A percentile compares a stretch with the other conserved stretches of the same genome.
Conservation (phyloP, 805 yeast genomes). For the Kodamaea hsintzibuensis region DNA sequence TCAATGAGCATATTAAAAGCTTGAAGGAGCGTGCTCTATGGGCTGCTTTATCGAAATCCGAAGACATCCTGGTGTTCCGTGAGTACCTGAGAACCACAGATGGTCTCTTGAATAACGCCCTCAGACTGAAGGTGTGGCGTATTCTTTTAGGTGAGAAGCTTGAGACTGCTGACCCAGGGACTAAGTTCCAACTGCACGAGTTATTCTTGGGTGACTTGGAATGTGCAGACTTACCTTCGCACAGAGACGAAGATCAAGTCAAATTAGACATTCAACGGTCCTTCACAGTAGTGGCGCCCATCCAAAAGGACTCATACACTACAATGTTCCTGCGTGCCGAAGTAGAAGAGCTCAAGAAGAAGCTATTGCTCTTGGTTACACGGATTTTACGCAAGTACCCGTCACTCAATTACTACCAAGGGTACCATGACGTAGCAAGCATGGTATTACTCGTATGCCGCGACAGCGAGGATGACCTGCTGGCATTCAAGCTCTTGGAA, state of each 20-base stretch:
- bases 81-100: slow-evolving; percentile 45
- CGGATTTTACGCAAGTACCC: slow-evolving; percentile 63
- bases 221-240: slow-evolving; percentile 37
- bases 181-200: neutral
- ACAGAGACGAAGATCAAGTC: slow-evolving; percentile 78
- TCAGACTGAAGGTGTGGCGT: slow-evolving; percentile 55
- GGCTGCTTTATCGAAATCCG: slow-evolving; percentile 31
- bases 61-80: slow-evolving; percentile 20
- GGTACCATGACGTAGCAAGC: slow-evolving; percentile 85
- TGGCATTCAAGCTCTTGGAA: slow-evolving; percentile 49
- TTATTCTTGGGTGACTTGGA: slow-evolving; percentile 4
- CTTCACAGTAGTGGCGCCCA: slow-evolving; percentile 37
- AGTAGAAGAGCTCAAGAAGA: slow-evolving; percentile 35
- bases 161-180: neutral
- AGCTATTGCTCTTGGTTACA: slow-evolving; percentile 47
- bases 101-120: slow-evolving; percentile 45
- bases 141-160: slow-evolving; percentile 35
- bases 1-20: slow-evolving; percentile 37
- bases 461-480: slow-evolving; percentile 14
- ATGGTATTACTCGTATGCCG: slow-evolving; percentile 57
- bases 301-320: slow-evolving; percentile 28
- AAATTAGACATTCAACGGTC: slow-evolving; percentile 75
- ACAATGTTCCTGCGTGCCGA: slow-evolving; percentile 34
- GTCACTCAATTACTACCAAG: slow-evolving; percentile 78
- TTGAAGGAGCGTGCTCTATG: slow-evolving; percentile 38